Evolutionary conservation across 768 basidiomycete genomes (phyloP).

Genomic region (Mycena indigotica): DNA sequence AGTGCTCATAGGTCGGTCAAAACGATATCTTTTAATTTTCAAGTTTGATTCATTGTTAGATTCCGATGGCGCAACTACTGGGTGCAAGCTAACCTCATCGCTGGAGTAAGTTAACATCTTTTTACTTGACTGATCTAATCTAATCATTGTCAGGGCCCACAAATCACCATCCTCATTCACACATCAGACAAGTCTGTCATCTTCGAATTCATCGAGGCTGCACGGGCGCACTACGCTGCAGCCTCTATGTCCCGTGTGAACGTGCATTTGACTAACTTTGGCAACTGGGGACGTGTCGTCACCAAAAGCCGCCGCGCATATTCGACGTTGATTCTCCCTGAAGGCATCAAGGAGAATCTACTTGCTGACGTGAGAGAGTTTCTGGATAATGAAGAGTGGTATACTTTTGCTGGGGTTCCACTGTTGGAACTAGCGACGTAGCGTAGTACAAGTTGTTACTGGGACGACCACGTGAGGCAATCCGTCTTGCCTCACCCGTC

Average conservation of each 20-base stretch:
- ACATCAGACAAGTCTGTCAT: conserved; percentile 6
- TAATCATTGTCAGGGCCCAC: background rate
- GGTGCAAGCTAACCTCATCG: conserved; percentile 4
- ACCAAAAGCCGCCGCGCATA: conserved; percentile 5
- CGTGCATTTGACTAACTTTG: conserved; percentile 5
- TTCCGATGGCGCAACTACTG: conserved; percentile 11
- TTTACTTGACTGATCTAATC: background rate
- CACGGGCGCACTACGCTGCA: background rate
- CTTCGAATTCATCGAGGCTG: conserved; percentile 8
- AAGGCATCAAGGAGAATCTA: conserved; percentile 9
- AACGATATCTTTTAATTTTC: background rate
- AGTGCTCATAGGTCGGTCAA: conserved; percentile 1
- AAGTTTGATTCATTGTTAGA: background rate
- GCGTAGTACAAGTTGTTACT: too few relatives aligned
- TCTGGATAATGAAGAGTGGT: conserved; percentile 7
- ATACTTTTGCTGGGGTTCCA: conserved; percentile 3
- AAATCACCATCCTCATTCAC: conserved; percentile 6
- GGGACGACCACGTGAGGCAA: too few relatives aligned
- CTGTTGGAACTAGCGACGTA: background rate
- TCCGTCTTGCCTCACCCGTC: too few relatives aligned
- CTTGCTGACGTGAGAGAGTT: conserved; percentile 8
- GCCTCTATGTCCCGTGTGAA: conserved; percentile 6
- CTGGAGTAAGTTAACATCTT: background rate
- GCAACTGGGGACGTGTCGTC: conserved; percentile 5
- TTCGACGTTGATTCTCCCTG: conserved; percentile 5